A percentile compares a stretch with the other conserved stretches of the same genome.
Evolutionary conservation across 257 asterid species (phyloP).

Genomic region (Dorcoceras hygrometricum): DNA sequence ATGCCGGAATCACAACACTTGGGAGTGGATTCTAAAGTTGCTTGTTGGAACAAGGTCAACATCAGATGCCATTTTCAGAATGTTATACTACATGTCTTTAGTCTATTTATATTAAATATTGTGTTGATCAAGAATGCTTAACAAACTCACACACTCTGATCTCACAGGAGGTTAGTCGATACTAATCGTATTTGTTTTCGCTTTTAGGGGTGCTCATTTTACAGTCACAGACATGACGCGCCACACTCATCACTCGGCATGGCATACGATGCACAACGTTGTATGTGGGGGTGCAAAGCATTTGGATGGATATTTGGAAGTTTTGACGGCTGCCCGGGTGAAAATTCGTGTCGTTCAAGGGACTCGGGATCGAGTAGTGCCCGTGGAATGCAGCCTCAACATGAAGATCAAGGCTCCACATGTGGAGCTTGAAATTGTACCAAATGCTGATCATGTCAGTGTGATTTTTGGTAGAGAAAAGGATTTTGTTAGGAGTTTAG

Average conservation of each 20-base stretch:
- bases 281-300: conserved; percentile 68
- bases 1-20: conserved; percentile 61
- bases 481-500: conserved; percentile 43
- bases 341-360: conserved; percentile 60
- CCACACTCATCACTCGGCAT: conserved; percentile 85
- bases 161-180: neutral
- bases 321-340: conserved; percentile 33
- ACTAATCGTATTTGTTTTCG: neutral
- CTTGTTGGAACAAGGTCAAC: conserved; percentile 48
- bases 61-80: neutral
- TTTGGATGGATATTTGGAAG: conserved; percentile 56
- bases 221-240: conserved; percentile 40
- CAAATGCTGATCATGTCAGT: conserved; percentile 49
- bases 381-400: conserved; percentile 54
- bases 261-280: conserved; percentile 88
- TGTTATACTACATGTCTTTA: too few relatives aligned
- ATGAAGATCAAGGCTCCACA: conserved; percentile 52
- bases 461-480: conserved; percentile 51
- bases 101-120: too few relatives aligned
- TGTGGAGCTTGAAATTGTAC: conserved; percentile 41
- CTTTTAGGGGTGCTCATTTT: conserved; percentile 52
- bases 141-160: neutral
- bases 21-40: conserved; percentile 64
- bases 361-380: conserved; percentile 58
- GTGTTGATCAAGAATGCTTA: too few relatives aligned